phyloP scores from a whole-genome alignment of 371 early-diverging fungal species.

The Mucor indicus region DNA sequence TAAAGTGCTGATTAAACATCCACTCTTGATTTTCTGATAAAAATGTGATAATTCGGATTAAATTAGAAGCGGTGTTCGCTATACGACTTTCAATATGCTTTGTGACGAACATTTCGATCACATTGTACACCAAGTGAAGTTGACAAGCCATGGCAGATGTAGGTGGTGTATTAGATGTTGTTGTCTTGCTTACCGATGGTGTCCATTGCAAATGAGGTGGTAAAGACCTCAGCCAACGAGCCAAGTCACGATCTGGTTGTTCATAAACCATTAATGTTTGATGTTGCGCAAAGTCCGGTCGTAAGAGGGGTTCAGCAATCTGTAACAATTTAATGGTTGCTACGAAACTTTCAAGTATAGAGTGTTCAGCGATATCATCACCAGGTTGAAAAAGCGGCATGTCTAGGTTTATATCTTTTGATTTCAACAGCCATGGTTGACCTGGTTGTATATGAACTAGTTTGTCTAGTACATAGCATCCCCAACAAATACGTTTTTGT shows the following conservation, averaged over 20 bases:
- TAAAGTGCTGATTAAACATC: conserved; percentile 12
- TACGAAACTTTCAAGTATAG: conserved; percentile 27
- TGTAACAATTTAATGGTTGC: conserved; percentile 22
- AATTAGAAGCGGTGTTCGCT: conserved; percentile 16
- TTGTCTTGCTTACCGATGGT: conserved; percentile 1
- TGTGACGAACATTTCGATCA: conserved; percentile 19
- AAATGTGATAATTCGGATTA: conserved; percentile 10
- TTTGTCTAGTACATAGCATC: conserved; percentile 31
- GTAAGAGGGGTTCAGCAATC: conserved; percentile 20
- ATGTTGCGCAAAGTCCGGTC: conserved; percentile 7
- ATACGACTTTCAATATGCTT: conserved; percentile 21
- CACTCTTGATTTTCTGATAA: conserved; percentile 6
- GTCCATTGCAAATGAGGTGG: conserved; percentile 33
- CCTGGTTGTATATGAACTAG: conserved; percentile 18
- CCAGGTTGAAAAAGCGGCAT: conserved; percentile 30
- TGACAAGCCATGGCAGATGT: conserved; percentile 15
- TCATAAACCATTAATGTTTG: conserved; percentile 11
- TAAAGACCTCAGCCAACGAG: conserved; percentile 22
- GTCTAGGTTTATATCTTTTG: conserved; percentile 25
- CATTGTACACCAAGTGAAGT: conserved; percentile 27
- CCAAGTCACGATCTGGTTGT: conserved; percentile 16
- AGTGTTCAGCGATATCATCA: conserved; percentile 24
- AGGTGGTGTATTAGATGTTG: conserved; percentile 3
- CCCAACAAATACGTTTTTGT: conserved; percentile 28
- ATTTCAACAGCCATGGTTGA: conserved; percentile 23